Base-by-base conservation (phyloP, 129 eudicot genomes). In the Solidago caesia region DNA sequence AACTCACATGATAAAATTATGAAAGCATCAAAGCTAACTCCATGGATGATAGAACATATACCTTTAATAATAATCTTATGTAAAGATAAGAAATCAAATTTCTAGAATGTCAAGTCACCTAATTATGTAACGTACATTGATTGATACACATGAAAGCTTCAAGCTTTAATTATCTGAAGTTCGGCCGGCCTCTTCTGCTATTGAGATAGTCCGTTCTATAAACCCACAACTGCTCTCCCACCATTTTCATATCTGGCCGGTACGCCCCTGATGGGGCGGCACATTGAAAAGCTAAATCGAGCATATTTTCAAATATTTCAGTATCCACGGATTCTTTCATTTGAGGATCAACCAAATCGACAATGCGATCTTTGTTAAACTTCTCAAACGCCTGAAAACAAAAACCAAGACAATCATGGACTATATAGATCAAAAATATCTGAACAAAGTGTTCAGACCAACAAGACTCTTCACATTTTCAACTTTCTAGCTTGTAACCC, bases 261-360 rank as follows among this genome's bases (percentile, higher is more conserved):
- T 58, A 27, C 2, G 3, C 64, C 64, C 4, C 5, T 58, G 64
- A 15, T 8, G 64, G 64, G 12, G 64, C 41, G 5, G 64, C 64
- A 25, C 64, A 25, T 58, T 58, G 64, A 16, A 58, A 15, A 58
- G 64, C 64, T 58, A 58, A 58, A 58, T 29, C 25, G 64, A 15
- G 39, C 41, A 58, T 58, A 7, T 58, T 58, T 58, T 27, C 64
- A 58, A 58, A 58, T 4, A 58, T 15, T 7, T 58, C 39, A 25
- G 4, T 11, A 21, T 57, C 7, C 29, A 58, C 33, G 8, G 33
- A 21, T 6, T 25, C 33, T 58, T 58, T 58, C 64, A 58, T 58
- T 58, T 58, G 64, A 58, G 64, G 64, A 29, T 58, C 64, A 58
- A 58, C 64, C 64, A 58, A 58, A 58, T 58, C 64, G 33, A 58